phyloP scores from a whole-genome alignment of 2,329 filamentous ascomycete genomes.

The Neonectria faginata region DNA sequence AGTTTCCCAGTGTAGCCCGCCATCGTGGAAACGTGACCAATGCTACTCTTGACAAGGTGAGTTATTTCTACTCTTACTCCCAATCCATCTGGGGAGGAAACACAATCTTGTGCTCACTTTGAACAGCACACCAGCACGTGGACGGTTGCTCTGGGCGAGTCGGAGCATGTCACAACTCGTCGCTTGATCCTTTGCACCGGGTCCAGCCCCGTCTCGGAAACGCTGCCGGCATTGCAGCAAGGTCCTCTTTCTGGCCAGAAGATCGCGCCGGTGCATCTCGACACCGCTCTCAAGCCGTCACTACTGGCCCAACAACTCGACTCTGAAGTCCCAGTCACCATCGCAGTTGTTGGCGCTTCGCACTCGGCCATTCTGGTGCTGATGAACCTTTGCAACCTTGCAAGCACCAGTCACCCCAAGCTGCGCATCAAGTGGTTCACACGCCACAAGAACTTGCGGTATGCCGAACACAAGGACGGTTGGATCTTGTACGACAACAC shows the following conservation, averaged over 20 bases:
- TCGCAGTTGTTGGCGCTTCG: conserved; percentile 71
- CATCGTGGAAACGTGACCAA: conserved; percentile 52
- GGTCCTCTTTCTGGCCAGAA: background rate
- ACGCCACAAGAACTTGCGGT: conserved; percentile 66
- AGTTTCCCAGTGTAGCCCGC: conserved; percentile 53
- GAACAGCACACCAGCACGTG: conserved; percentile 32
- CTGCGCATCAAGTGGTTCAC: conserved; percentile 72
- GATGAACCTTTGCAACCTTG: conserved; percentile 68
- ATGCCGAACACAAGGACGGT: conserved; percentile 70
- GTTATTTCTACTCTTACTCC: background rate
- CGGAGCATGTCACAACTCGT: conserved; percentile 50
- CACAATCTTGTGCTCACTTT: background rate
- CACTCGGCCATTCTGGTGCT: conserved; percentile 73
- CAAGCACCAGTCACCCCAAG: conserved; percentile 61
- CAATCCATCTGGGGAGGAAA: background rate
- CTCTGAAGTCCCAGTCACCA: conserved; percentile 50
- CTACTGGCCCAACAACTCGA: conserved; percentile 51
- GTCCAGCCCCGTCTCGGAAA: conserved; percentile 60
- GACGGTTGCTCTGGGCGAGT: conserved; percentile 45
- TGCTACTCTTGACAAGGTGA: conserved; percentile 47
- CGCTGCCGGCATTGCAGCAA: background rate
- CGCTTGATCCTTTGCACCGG: conserved; percentile 70
- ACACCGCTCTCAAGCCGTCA: conserved; percentile 66
- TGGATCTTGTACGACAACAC: conserved; percentile 76
- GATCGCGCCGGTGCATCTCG: conserved; percentile 57